Evolutionary conservation across 352 stramenopile species (phyloP), one percentile per base, ranked within the genome.

Genomic region (Pelagophyceae sp.): DNA sequence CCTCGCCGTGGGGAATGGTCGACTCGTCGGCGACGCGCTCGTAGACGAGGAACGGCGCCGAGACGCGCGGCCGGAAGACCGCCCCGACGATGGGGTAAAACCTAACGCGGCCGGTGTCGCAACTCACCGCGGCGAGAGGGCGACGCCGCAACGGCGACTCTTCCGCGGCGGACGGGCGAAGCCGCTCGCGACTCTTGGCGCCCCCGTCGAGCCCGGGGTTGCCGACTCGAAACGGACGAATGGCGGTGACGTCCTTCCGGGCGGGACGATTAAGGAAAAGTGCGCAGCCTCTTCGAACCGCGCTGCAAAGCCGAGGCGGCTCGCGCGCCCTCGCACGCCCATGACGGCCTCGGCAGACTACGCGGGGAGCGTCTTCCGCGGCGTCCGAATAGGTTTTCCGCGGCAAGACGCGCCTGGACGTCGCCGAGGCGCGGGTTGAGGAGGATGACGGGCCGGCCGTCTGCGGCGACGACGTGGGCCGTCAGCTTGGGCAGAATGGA

Each of bases 51-150:
- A 60, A 74, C 15, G 67, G 67, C 5, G 5, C 3, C 2, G 25
- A 11, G 6, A 58, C 25, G 1, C 6, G 2, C 0, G 67, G 35
- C 25, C 67, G 5, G 33, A 50, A 11, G 35, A 74, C 15, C 23
- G 67, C 67, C 25, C 67, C 67, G 35, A 74, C 3, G 38, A 74
- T 74, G 11, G 67, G 67, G 29, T 60, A 74, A n/a, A 74, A 74
- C n/a, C n/a, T n/a, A n/a, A n/a, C n/a, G n/a, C n/a, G n/a, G n/a
- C n/a, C n/a, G n/a, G n/a, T n/a, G n/a, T n/a, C n/a, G n/a, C n/a
- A n/a, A n/a, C n/a, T n/a, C n/a, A n/a, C n/a, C n/a, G n/a, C n/a
- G n/a, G n/a, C n/a, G n/a, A n/a, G n/a, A n/a, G n/a, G n/a, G n/a
- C n/a, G n/a, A n/a, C n/a, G n/a, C n/a, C n/a, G n/a, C n/a, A n/a